Conservation (phyloP, 805 yeast species). For the Pichia exigua region DNA sequence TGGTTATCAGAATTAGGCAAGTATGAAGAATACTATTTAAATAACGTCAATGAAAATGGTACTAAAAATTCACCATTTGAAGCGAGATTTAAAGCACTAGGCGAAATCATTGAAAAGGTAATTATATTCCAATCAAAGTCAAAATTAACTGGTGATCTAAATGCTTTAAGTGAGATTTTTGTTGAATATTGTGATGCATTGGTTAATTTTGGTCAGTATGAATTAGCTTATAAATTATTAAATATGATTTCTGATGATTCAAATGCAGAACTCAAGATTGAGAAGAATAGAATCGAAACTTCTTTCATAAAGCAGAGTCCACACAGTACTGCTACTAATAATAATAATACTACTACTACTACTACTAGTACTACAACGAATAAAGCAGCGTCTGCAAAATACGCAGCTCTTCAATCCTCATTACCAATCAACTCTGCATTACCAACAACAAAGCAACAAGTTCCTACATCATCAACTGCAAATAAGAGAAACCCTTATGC, state of each 20-base stretch:
- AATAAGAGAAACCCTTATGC: conserved; percentile 2
- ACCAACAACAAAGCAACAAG: not conserved
- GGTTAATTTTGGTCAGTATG: conserved; percentile 77
- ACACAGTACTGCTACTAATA: too few species aligned
- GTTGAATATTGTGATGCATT: conserved; percentile 77
- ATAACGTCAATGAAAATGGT: conserved; percentile 36
- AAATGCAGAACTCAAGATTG: conserved; percentile 60
- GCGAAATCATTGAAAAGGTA: conserved; percentile 76
- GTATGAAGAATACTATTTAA: conserved; percentile 36
- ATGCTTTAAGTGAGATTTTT: conserved; percentile 49
- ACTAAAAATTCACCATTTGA: conserved; percentile 51
- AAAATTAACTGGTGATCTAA: conserved; percentile 37
- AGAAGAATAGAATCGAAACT: conserved; percentile 69
- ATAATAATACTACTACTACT: too few species aligned
- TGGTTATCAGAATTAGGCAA: conserved; percentile 71
- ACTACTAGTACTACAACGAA: conserved; percentile 9
- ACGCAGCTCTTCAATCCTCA: not conserved
- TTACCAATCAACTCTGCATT: not conserved
- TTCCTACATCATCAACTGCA: not conserved
- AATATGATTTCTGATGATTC: conserved; percentile 58
- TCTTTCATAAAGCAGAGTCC: conserved; percentile 38
- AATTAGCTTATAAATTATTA: conserved; percentile 66
- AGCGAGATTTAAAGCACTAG: conserved; percentile 76
- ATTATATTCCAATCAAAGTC: conserved; percentile 59
- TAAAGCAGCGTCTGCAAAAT: conserved; percentile 3